These are phyloP conservation scores for Coemansia sp. DNA, from an alignment of 192 early-diverging fungal genomes.

Conservation along the genomic window DNA sequence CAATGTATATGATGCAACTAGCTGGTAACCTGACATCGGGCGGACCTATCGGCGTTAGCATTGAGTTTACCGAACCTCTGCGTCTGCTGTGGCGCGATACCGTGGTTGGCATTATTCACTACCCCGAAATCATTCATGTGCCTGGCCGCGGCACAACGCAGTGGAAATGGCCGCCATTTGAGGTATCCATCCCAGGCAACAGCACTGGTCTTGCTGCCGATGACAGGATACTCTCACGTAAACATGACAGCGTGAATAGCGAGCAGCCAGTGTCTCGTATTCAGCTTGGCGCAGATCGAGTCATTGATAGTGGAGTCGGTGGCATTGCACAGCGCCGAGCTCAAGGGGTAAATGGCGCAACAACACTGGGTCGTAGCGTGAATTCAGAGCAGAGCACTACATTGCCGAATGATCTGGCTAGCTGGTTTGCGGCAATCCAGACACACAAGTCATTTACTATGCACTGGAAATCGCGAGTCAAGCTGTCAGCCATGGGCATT, in stretches of 20 bases:
- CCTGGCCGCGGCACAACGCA: slow-evolving; percentile 29
- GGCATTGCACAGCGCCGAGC: slow-evolving; percentile 21
- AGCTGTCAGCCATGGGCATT: slow-evolving; percentile 36
- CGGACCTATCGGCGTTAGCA: slow-evolving; percentile 39
- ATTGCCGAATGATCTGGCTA: slow-evolving; percentile 10
- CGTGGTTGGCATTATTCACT: slow-evolving; percentile 23
- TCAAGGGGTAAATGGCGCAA: background rate
- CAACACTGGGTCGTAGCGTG: background rate
- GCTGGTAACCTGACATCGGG: slow-evolving; percentile 37
- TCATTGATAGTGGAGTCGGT: background rate
- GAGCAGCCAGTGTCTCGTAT: background rate
- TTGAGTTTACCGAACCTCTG: slow-evolving; percentile 47
- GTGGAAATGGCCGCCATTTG: slow-evolving; percentile 40
- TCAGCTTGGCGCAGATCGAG: background rate
- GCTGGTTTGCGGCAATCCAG: slow-evolving; percentile 43
- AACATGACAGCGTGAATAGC: background rate
- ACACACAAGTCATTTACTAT: slow-evolving; percentile 34
- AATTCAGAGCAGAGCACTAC: background rate
- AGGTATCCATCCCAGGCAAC: slow-evolving; percentile 15
- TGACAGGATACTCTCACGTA: background rate
- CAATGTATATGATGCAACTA: slow-evolving; percentile 32
- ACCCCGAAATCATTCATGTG: slow-evolving; percentile 24
- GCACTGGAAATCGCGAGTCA: slow-evolving; percentile 42
- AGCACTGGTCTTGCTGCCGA: background rate
- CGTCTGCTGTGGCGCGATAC: slow-evolving; percentile 37